phyloP scores from a whole-genome alignment of 441 rosid species.

The Corymbia citriodora region DNA sequence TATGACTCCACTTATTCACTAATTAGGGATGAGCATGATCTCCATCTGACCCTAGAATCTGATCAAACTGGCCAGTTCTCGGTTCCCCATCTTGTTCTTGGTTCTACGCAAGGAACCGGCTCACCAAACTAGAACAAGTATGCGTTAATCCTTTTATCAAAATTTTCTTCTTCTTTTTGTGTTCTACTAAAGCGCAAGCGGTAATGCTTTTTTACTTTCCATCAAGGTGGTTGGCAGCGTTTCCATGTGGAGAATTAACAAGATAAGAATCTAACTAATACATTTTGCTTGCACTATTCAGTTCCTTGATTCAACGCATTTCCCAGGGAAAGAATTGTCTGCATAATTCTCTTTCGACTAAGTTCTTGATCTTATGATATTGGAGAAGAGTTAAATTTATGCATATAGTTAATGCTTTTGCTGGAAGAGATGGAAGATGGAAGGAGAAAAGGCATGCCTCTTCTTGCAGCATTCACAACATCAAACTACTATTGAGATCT shows the following conservation, averaged over 20 bases:
- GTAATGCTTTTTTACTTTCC: background rate
- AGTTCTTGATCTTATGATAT: background rate
- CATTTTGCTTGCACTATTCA: background rate
- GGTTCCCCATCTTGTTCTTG: background rate
- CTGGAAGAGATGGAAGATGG: background rate
- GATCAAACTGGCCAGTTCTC: rapidly evolving
- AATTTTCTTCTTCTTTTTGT: background rate
- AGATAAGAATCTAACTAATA: background rate
- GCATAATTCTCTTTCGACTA: background rate
- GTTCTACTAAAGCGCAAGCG: background rate
- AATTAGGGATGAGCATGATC: background rate
- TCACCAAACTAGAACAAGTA: rapidly evolving
- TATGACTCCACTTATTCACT: background rate
- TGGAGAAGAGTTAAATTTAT: background rate
- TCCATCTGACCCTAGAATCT: no score
- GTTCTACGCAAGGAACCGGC: rapidly evolving
- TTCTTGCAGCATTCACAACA: background rate
- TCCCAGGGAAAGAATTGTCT: background rate
- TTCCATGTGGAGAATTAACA: background rate
- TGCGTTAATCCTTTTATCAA: background rate
- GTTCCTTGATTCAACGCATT: background rate
- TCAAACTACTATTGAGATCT: background rate
- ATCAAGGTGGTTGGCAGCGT: background rate
- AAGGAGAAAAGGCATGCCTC: background rate
- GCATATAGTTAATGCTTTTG: background rate